Evolutionary conservation across 2,329 filamentous ascomycete species (phyloP).

Genomic region (Alternaria gaisen): DNA sequence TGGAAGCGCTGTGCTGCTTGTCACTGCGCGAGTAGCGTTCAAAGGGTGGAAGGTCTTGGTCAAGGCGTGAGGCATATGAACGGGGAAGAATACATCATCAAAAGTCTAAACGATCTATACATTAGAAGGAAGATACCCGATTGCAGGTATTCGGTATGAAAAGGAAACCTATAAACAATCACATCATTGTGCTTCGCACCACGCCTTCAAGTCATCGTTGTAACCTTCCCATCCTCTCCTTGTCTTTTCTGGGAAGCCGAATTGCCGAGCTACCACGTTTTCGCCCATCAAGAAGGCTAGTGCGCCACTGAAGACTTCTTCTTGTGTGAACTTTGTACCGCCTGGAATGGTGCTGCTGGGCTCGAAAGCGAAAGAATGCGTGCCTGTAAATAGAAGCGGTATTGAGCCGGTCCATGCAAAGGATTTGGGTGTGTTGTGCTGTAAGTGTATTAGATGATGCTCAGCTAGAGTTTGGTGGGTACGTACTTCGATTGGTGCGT

Average conservation of each 20-base stretch:
- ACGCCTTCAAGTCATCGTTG: constrained; percentile 25
- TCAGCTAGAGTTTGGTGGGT: not conserved
- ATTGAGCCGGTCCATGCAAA: constrained; percentile 28
- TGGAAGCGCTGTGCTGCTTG: constrained; percentile 29
- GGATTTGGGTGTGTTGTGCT: constrained; percentile 16
- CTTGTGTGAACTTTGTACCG: constrained; percentile 30
- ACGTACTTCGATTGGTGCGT: constrained; percentile 17
- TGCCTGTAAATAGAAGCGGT: constrained; percentile 27
- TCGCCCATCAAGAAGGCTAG: constrained; percentile 27
- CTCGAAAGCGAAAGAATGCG: constrained; percentile 28
- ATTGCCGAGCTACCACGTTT: constrained; percentile 14
- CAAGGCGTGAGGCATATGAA: constrained; percentile 28
- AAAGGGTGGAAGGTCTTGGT: constrained; percentile 38
- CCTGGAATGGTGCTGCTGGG: constrained; percentile 12
- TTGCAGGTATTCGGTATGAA: not conserved
- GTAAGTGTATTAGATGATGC: not conserved
- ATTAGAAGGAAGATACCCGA: not conserved
- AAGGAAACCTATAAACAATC: not conserved
- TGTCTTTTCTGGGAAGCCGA: constrained; percentile 23
- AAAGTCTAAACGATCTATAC: not conserved
- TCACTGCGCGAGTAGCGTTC: constrained; percentile 31
- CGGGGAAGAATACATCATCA: not conserved
- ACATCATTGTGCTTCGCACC: constrained; percentile 18
- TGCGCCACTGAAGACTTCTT: constrained; percentile 28
- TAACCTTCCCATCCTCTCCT: constrained; percentile 19